Base-by-base conservation (phyloP, 371 early-diverging fungal species). In the Zancudomyces culisetae region DNA sequence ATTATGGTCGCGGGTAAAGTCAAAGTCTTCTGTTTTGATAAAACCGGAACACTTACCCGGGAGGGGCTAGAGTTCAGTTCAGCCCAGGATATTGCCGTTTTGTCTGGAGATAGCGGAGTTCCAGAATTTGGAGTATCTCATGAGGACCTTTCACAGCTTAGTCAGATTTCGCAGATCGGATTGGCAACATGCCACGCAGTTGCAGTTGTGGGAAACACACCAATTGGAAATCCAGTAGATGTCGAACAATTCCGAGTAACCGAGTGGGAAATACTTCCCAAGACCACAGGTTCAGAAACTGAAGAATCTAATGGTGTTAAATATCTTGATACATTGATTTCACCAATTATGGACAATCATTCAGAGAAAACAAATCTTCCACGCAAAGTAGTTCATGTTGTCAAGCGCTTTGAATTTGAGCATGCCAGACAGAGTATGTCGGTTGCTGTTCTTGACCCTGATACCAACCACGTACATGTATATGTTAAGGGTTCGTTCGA, bases 1-100 rank as follows among this genome's bases (percentile, higher is more conserved):
- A 89, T 94, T 55, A 77, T 85, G 41, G 74, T 80, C 72, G 87
- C 90, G 22, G 96, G 94, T 42, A 89, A 87, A 68, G 79, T 91
- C 40, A 77, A 83, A 51, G 77, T 90, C 19, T 83, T 85, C 53
- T 86, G 84, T 63, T 92, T 88, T 59, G 92, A 92, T 69, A 90
- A 92, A 71, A 78, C 79, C 2, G 79, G 79, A 26, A 78, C 79
- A n/a, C 62, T 78, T 46, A 78, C 78, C 1, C 72, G 70, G 51
- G 79, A 79, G 50, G 75, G 76, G 10, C 69, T 79, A 1, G 76
- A 76, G 52, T 76, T 75, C 50, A 73, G 63, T 52, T 75, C 75
- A 49, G 73, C 55, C 0, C 43, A 61, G 27, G 49, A 54, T 12
- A 59, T 56, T 19, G 41, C 2, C 54, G 35, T 41, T 18, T 49